Percentiles rank a stretch among this genome's conserved stretches.
Conservation (phyloP, 495 filamentous ascomycete species). For the Letharia columbiana region DNA sequence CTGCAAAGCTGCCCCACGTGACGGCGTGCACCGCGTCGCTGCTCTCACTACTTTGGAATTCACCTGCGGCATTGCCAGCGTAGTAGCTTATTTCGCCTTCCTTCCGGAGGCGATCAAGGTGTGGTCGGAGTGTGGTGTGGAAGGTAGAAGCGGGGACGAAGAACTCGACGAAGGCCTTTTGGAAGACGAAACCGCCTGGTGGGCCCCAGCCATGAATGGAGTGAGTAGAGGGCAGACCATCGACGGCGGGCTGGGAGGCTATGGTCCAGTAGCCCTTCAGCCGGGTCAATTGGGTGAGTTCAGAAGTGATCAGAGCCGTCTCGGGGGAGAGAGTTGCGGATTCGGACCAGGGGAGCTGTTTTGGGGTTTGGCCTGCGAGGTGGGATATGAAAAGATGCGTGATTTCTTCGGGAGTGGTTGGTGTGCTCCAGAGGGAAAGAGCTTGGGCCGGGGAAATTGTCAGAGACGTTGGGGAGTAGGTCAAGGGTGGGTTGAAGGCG, state of each 20-base stretch:
- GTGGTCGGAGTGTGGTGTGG: slow-evolving; percentile 46
- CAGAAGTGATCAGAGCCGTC: slow-evolving; percentile 64
- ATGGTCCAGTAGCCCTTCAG: slow-evolving; percentile 85
- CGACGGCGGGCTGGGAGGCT: slow-evolving; percentile 91
- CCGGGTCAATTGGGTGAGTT: slow-evolving; percentile 65
- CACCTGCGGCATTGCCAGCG: slow-evolving; percentile 63
- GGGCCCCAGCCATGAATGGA: slow-evolving; percentile 92
- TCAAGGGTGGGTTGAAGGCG: slow-evolving; percentile 57
- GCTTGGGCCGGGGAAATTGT: slow-evolving; percentile 75
- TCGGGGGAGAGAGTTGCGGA: slow-evolving; percentile 68
- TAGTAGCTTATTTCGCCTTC: slow-evolving; percentile 70
- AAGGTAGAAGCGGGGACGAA: slow-evolving; percentile 71
- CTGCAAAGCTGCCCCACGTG: slow-evolving; percentile 92
- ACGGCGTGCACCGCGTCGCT: slow-evolving; percentile 74
- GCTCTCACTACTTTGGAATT: slow-evolving; percentile 55
- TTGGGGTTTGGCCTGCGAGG: slow-evolving; percentile 61
- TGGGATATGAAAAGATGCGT: slow-evolving; percentile 70
- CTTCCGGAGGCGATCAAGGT: slow-evolving; percentile 47
- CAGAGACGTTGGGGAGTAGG: slow-evolving; percentile 54
- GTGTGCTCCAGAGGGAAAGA: slow-evolving; percentile 73
- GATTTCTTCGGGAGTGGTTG: slow-evolving; percentile 59
- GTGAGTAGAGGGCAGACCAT: slow-evolving; percentile 67
- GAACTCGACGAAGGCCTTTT: slow-evolving; percentile 96
- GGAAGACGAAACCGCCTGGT: slow-evolving; percentile 86
- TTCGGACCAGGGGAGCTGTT: slow-evolving; percentile 85